Conservation (phyloP, 116 monocot genomes). For the Posidonia oceanica region DNA sequence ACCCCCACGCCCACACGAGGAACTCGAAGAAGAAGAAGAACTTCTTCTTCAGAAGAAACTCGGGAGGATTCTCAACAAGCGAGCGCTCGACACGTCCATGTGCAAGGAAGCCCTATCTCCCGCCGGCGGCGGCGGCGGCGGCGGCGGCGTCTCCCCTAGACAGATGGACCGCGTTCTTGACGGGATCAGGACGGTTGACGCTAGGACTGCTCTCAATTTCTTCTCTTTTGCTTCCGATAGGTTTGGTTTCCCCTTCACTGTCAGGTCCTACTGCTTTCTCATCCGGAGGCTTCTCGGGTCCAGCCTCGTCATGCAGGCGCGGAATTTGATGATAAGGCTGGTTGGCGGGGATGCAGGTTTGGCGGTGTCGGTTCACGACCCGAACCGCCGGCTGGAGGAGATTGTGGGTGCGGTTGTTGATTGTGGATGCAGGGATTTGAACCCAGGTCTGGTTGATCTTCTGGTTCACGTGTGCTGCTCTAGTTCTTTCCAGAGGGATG, state of each 20-base stretch:
- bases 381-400: constrained; percentile 15
- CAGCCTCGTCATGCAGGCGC: constrained; percentile 16
- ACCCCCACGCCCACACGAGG: no score
- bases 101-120: constrained; percentile 23
- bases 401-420: constrained; percentile 18
- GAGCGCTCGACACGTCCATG: no score
- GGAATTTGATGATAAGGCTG: constrained; percentile 34
- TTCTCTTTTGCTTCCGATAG: constrained; percentile 29
- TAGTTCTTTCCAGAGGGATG: constrained; percentile 5
- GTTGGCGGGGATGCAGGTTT: constrained; percentile 11
- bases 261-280: constrained; percentile 37
- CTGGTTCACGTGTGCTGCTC: constrained; percentile 48
- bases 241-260: constrained; percentile 25
- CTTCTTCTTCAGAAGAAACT: no score
- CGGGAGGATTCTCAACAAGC: no score
- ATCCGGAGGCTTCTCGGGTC: constrained; percentile 25
- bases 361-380: constrained; percentile 8
- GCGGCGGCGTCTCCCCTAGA: constrained; percentile 22
- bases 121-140: neutral
- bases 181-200: constrained; percentile 5
- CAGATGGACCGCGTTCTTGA: constrained; percentile 21
- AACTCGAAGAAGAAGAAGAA: no score
- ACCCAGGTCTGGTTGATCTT: constrained; percentile 11
- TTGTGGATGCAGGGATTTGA: neutral
- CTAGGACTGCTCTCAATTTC: constrained; percentile 26